These are phyloP conservation scores for Pelargonium cotyledonis DNA, from an alignment of 441 rosid genomes.

Conservation along the genomic window DNA sequence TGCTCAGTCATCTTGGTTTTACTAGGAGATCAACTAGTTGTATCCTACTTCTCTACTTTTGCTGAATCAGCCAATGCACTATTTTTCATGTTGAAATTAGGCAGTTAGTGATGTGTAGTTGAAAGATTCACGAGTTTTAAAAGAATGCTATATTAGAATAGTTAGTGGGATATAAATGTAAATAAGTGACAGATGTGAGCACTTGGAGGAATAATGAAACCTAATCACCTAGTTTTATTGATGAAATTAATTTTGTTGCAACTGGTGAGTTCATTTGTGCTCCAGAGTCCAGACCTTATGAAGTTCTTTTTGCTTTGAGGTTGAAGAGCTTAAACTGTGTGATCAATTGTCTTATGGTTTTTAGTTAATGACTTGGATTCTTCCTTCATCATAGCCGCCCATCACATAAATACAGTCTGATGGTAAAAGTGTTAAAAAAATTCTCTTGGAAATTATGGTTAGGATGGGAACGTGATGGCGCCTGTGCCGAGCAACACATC, in stretches of 20 bases:
- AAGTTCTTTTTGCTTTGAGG: neutral
- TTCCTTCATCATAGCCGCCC: neutral
- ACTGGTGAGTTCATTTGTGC: no score
- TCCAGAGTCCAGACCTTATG: no score
- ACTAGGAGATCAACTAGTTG: no score
- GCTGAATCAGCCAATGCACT: neutral
- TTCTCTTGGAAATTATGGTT: constrained; percentile 21
- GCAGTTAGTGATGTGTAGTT: neutral
- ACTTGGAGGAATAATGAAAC: neutral
- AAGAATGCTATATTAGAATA: neutral
- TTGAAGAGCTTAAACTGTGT: no score
- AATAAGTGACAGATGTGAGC: neutral
- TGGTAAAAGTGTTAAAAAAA: constrained; percentile 16
- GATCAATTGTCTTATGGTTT: neutral
- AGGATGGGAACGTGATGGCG: constrained; percentile 37
- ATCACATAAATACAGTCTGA: neutral
- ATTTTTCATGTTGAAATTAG: neutral
- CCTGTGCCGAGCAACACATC: constrained; percentile 27
- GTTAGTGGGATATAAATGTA: neutral
- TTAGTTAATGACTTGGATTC: neutral
- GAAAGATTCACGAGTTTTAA: neutral
- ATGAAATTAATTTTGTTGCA: no score
- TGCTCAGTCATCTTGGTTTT: no score
- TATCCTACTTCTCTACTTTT: neutral
- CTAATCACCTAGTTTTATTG: neutral